Percentiles rank a stretch among this genome's conserved stretches.
phyloP scores from a whole-genome alignment of 2,329 filamentous ascomycete species.

The Lomentospora prolificans region DNA sequence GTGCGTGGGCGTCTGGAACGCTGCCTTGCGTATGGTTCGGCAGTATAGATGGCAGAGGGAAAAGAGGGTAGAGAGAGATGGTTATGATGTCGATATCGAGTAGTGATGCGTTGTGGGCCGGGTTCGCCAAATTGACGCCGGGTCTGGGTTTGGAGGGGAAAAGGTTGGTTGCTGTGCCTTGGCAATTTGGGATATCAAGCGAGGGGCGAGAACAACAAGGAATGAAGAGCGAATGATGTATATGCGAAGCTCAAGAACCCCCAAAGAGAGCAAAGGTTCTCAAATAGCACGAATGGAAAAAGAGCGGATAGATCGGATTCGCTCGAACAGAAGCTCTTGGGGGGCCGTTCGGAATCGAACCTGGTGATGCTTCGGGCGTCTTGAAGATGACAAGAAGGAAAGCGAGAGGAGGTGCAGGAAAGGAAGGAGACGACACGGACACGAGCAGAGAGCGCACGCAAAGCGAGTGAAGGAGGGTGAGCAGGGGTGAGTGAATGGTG shows the following conservation, averaged over 20 bases:
- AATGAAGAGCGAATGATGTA: not conserved
- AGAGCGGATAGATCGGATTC: not conserved
- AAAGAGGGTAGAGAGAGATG: not conserved
- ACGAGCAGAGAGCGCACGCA: not conserved
- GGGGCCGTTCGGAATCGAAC: not conserved
- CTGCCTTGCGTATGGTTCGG: not conserved
- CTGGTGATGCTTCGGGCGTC: not conserved
- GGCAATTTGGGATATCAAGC: slow-evolving; percentile 6
- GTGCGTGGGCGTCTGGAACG: not conserved
- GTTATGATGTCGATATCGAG: not conserved
- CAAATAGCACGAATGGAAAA: not conserved
- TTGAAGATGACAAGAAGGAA: not conserved
- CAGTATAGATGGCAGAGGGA: not conserved
- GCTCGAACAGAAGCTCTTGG: not conserved
- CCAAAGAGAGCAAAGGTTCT: not conserved
- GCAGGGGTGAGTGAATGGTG: too few species aligned
- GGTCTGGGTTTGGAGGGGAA: not conserved
- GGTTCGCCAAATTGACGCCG: not conserved
- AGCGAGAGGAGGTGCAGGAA: not conserved
- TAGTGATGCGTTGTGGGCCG: not conserved
- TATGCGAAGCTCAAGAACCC: not conserved
- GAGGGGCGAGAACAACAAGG: not conserved
- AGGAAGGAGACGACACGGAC: not conserved
- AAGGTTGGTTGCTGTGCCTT: slow-evolving; percentile 1
- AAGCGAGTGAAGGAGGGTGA: too few species aligned